Percentiles rank a stretch among this genome's conserved stretches.
These are phyloP conservation scores for Saxispiralis lemnorum DNA, from an alignment of 495 filamentous ascomycete genomes.

Conservation along the genomic window DNA sequence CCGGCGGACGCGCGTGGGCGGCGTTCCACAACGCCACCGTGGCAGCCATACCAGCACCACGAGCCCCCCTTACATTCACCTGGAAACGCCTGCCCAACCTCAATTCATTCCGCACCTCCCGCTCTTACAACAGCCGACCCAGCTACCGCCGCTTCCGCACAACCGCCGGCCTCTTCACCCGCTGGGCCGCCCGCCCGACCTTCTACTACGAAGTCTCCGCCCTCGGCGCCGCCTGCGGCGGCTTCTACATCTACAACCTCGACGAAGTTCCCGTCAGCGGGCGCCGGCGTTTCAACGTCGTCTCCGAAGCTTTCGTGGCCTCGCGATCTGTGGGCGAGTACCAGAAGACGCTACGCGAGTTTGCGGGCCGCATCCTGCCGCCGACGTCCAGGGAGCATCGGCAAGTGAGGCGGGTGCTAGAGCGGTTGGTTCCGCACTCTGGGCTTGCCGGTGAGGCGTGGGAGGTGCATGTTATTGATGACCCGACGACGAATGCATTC, in stretches of 20 bases:
- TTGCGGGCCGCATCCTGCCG: constrained; percentile 32
- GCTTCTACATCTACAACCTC: constrained; percentile 53
- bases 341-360: constrained; percentile 23
- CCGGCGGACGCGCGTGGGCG: too few species aligned
- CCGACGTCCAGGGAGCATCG: constrained; percentile 32
- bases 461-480: constrained; percentile 75
- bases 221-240: constrained; percentile 21
- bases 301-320: constrained; percentile 38
- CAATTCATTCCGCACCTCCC: background rate
- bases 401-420: constrained; percentile 50
- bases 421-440: constrained; percentile 49
- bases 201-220: constrained; percentile 23
- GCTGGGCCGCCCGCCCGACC: constrained; percentile 21
- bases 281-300: constrained; percentile 65
- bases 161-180: constrained; percentile 8
- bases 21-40: too few species aligned
- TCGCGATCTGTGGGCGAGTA: constrained; percentile 24
- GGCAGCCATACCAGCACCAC: too few species aligned
- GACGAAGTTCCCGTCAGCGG: constrained; percentile 66
- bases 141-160: constrained; percentile 2
- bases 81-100: too few species aligned
- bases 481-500: constrained; percentile 58
- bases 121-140: background rate
- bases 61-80: too few species aligned
- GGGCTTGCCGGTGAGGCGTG: constrained; percentile 48